Evolutionary conservation across 306 rosid genomes (phyloP), one percentile per base, ranked within the genome.

Genomic region (Vigna angularis): DNA sequence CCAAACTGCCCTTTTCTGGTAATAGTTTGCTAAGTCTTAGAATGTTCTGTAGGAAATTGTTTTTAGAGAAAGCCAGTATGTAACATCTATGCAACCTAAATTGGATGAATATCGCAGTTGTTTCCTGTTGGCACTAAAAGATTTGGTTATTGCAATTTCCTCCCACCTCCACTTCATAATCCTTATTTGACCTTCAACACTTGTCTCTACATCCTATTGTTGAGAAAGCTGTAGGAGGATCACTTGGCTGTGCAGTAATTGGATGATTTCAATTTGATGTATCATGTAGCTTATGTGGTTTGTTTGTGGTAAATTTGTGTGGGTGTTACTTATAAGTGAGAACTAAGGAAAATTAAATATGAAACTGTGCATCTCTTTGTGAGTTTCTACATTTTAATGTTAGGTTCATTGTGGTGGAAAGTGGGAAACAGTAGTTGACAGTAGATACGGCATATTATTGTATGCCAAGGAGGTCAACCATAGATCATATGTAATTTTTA

Each of bases 271-370:
- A 44, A 51, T 73, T 73, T 56, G 51, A 73, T 45, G 18, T 53
- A 32, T 38, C 17, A 22, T 55, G 71, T 50, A 67, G 58, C 66
- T 74, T 50, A 70, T 48, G n/a, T 59, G 66, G 40, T 49, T 67
- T 74, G 72, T 68, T 75, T 77, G 72, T 49, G 66, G 76, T 58
- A 59, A 36, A 66, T 8, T 48, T 67, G 17, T 56, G 26, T 66
- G n/a, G 70, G 63, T 15, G 34, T 74, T 72, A 28, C 53, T 50
- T 66, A 20, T 6, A 22, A 66, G 17, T 64, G 51, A 18, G 30
- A 40, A 38, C 44, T 72, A 66, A 73, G 20, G 64, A 55, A 63
- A 55, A 64, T 24, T 55, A 44, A 66, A 32, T 36, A 20, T 65
- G 71, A 66, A 66, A 17, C 13, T 66, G 44, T 20, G 72, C 53